Evolutionary conservation across 306 rosid genomes (phyloP), one percentile per base, ranked within the genome.

Genomic region (Glycine tomentella): DNA sequence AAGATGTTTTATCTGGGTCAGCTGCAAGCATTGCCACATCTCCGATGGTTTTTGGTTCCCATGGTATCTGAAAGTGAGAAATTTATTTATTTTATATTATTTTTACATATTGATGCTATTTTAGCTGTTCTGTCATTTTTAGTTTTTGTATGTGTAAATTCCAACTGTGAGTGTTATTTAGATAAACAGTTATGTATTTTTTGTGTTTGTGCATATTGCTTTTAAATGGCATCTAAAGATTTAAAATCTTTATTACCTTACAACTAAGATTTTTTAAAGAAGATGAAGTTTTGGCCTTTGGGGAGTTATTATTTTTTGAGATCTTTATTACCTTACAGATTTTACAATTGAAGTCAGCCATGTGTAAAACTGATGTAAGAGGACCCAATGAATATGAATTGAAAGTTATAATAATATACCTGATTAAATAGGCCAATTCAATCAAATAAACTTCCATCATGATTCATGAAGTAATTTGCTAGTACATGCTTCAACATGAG

Each of bases 21-120:
- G 15, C 13, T 13, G 16, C 56, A 51, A 76, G 74, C 74, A 16
- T 81, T 69, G 46, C 84, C 38, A 77, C 74, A 77, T 38, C 74
- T 50, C 73, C 65, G 65, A 70, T 77, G 14, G 0, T 48, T 63
- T 48, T 63, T 50, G 64, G 38, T 62, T 76, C 44, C 72, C 40
- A 15, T 8, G 50, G 15, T 76, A 63, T 63, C 50, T 76, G 68
- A 56, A 81, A 89, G 91, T 87, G 69, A 80, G 83, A 36, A 58
- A 14, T 81, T 80, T 75, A 51, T 46, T 50, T 80, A 44, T 11
- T 49, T 76, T 77, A 16, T 9, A 44, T 7, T 51, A 20, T 53
- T 51, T 40, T 8, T 63, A 36, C 25, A 42, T 14, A 15, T 20
- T 11, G 49, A 31, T 75, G 16, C 13, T 61, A 7, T 81, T 73